Base-by-base conservation (phyloP, 1,284 basidiomycete genomes). In the Takashimella koratensis region DNA sequence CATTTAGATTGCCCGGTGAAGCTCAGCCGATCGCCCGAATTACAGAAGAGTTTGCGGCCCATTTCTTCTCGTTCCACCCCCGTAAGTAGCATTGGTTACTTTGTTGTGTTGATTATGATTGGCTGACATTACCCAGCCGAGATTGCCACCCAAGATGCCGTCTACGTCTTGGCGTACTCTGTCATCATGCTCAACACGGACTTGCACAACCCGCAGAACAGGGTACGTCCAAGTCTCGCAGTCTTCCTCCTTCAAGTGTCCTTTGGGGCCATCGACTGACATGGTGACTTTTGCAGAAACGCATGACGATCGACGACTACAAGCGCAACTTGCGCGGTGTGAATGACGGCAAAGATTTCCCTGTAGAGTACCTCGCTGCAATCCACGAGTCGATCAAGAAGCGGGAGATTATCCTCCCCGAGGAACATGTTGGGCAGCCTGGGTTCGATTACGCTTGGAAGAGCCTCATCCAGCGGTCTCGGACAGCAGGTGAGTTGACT, bases 391-490 rank as follows among this genome's bases (percentile, higher is more conserved):
- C 88, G 3, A 95, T 99, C 66, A 85, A 90, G 45, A 94, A 90
- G 75, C 82, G 86, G 45, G 96, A 99, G 77, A 98, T 98, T 58
- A 84, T 98, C 47, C 89, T 98, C 85, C 95, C 96, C 0, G 94
- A 98, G 76, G 96, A 99, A 70, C 96, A 98, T 68, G 88, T 86
- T 4, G 96, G 96, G 1, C 91, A 94, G 73, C 83, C 96, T 39
- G 96, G 96, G 1, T 99, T 99, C 71, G 96, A 98, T 66, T 98
- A 96, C 70, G 91, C 95, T 5, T 99, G 96, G 96, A 98, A 98
- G 74, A 92, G 96, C 65, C 79, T 99, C 24, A 81, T 98, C 47
- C 78, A 86, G 45, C 84, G 93, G 36, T 86, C 93, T 43, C 82
- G 88, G 42, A 84, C 86, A 60, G 83, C 89, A 52, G 90, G 90